phyloP scores from a whole-genome alignment of 2,329 filamentous ascomycete genomes.

The Talaromyces sp. region DNA sequence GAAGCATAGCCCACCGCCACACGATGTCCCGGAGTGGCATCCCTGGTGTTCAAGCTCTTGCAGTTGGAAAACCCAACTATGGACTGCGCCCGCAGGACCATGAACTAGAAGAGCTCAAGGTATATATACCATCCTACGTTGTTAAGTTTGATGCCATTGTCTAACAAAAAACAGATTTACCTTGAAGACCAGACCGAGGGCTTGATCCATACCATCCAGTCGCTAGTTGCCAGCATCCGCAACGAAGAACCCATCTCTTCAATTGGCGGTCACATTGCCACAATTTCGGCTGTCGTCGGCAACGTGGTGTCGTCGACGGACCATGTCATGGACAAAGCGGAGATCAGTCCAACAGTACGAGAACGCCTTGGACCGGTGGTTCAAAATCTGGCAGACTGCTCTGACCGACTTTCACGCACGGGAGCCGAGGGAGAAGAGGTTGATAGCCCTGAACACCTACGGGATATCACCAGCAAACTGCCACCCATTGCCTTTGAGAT shows the following conservation, averaged over 20 bases:
- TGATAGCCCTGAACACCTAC: constrained; percentile 46
- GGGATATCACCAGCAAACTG: constrained; percentile 62
- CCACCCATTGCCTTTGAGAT: constrained; percentile 85
- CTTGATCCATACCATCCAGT: constrained; percentile 74
- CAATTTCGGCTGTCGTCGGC: constrained; percentile 66
- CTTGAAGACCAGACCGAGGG: constrained; percentile 77
- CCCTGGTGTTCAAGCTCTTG: constrained; percentile 24
- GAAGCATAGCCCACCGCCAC: constrained; percentile 28
- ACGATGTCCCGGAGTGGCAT: constrained; percentile 22
- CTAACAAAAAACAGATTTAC: constrained; percentile 53
- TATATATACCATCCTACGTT: constrained; percentile 25
- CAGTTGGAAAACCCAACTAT: constrained; percentile 29
- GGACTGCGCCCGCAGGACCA: constrained; percentile 38
- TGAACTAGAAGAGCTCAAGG: constrained; percentile 58
- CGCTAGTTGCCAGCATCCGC: constrained; percentile 69
- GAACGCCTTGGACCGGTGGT: constrained; percentile 40
- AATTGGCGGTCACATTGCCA: constrained; percentile 64
- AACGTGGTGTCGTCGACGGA: constrained; percentile 65
- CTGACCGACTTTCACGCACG: constrained; percentile 61
- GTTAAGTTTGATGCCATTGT: constrained; percentile 7
- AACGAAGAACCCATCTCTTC: constrained; percentile 58
- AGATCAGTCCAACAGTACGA: constrained; percentile 44
- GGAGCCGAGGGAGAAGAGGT: constrained; percentile 58
- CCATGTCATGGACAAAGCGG: constrained; percentile 46
- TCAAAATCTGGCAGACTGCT: constrained; percentile 53